Base-by-base conservation (phyloP, 345 rosid species). In the Ceriops tagal region DNA sequence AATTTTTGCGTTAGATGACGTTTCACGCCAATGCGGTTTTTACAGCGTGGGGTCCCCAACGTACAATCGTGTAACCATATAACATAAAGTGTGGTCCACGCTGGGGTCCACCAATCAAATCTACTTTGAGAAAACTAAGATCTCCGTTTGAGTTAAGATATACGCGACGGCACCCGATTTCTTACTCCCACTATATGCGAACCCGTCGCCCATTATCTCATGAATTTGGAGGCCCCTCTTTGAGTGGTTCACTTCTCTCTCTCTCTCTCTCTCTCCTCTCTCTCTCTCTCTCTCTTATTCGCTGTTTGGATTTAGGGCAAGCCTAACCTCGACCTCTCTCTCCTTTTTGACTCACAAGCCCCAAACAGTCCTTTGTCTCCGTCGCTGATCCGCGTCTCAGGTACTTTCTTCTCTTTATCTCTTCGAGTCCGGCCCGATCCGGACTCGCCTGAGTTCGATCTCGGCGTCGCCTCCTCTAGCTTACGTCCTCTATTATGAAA, bases 241-340 rank as follows among this genome's bases (percentile, higher is more conserved):
- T 39, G 24, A 5, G 32, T 39, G 37, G 37, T 34, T 8, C 9
- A 7, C 9, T 6, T 1, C 3, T 37, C 9, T 51, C n/a, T 20
- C 19, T 49, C 19, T 20, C 16, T 64, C 61, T 59, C 28, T 18
- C 6, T 9, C 10, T 35, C 64, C 64, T 24, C 61, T 6, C 24
- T 15, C n/a, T 53, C n/a, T 30, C 19, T 59, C 57, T 46, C 28
- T 18, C 6, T 9, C 56, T 18, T 22, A 21, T 62, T 47, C 32
- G 39, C 32, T 64, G 65, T 59, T 55, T 62, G 64, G 76, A 66
- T 78, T 78, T 76, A 78, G 82, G 84, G 80, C 79, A 65, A 69
- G 53, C 31, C 18, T 6, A 56, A 49, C 55, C 16, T 37, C 46
- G 30, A 73, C 58, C 73, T 82, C 77, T 64, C 77, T 46, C 66